These are phyloP conservation scores for Colletotrichum lupini DNA, from an alignment of 2,329 filamentous ascomycete species.

Conservation along the genomic window DNA sequence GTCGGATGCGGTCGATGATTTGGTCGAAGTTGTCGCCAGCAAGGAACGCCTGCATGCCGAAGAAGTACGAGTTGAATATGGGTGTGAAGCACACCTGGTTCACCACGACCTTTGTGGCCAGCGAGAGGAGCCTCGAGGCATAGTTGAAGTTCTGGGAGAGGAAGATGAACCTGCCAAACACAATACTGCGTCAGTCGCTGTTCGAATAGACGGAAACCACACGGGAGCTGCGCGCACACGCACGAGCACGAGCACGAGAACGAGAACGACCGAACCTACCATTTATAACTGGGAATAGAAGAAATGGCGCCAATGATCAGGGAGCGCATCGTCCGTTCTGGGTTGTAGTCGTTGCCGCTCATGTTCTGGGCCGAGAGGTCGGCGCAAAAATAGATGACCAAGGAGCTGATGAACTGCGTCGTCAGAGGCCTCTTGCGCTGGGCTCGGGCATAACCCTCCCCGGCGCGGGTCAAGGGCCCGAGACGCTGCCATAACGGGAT, in stretches of 20 bases:
- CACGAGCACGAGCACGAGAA: neutral
- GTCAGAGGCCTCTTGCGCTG: conserved; percentile 79
- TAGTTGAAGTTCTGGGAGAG: conserved; percentile 88
- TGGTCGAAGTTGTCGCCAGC: conserved; percentile 74
- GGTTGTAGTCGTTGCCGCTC: conserved; percentile 71
- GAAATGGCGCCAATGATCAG: conserved; percentile 78
- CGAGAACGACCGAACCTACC: conserved; percentile 62
- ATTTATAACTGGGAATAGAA: conserved; percentile 83
- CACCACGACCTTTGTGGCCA: conserved; percentile 80
- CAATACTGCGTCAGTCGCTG: neutral
- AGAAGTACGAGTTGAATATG: conserved; percentile 85
- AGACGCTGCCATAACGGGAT: conserved; percentile 66
- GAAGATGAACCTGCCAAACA: conserved; percentile 76
- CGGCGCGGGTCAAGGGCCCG: conserved; percentile 64
- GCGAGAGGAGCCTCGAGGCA: conserved; percentile 74
- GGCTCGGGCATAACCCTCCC: conserved; percentile 73
- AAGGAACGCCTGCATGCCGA: conserved; percentile 81
- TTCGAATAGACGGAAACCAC: neutral
- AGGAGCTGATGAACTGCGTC: conserved; percentile 81
- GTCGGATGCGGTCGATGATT: conserved; percentile 75
- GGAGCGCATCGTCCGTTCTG: conserved; percentile 75
- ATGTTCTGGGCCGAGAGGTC: conserved; percentile 84
- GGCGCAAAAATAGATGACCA: conserved; percentile 83
- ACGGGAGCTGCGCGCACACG: neutral
- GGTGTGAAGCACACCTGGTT: conserved; percentile 88